Evolutionary conservation across 768 basidiomycete species (phyloP).

Genomic region (Cystofilobasidium macerans): DNA sequence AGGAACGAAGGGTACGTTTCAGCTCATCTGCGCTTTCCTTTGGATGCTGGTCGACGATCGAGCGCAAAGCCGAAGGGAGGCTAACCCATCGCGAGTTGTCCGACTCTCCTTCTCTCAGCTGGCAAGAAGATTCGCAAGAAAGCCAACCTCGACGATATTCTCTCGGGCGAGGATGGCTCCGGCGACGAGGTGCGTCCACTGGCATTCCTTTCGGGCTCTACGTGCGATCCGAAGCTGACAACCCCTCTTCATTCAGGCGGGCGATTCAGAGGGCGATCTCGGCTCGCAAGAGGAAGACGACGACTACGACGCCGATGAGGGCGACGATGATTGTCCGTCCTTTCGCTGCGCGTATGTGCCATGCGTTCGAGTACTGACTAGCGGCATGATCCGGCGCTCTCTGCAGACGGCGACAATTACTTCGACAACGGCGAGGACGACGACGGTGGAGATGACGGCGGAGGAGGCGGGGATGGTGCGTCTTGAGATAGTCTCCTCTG

Average conservation of each 20-base stretch:
- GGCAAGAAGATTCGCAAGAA: conserved; percentile 17
- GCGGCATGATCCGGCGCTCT: neutral
- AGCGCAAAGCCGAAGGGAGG: too few relatives aligned
- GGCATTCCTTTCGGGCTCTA: neutral
- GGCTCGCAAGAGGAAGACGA: conserved; percentile 19
- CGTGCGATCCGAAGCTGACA: neutral
- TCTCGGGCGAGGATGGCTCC: conserved; percentile 8
- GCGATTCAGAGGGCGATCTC: conserved; percentile 2
- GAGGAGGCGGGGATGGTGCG: neutral
- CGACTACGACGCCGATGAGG: conserved; percentile 25
- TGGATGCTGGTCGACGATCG: neutral
- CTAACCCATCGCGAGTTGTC: too few relatives aligned
- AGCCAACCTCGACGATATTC: conserved; percentile 6
- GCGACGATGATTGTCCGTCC: conserved; percentile 25
- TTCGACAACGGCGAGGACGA: conserved; percentile 27
- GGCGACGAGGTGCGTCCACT: conserved; percentile 14
- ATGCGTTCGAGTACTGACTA: too few relatives aligned
- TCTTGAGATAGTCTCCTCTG: neutral
- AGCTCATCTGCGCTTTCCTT: neutral
- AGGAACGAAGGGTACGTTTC: neutral
- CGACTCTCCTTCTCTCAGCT: too few relatives aligned
- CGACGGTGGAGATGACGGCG: conserved; percentile 20
- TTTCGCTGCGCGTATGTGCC: neutral
- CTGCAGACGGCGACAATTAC: conserved; percentile 22
- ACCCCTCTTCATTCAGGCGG: neutral